Conservation (phyloP, 2,329 filamentous ascomycete genomes). For the Aspergillus tamarii region DNA sequence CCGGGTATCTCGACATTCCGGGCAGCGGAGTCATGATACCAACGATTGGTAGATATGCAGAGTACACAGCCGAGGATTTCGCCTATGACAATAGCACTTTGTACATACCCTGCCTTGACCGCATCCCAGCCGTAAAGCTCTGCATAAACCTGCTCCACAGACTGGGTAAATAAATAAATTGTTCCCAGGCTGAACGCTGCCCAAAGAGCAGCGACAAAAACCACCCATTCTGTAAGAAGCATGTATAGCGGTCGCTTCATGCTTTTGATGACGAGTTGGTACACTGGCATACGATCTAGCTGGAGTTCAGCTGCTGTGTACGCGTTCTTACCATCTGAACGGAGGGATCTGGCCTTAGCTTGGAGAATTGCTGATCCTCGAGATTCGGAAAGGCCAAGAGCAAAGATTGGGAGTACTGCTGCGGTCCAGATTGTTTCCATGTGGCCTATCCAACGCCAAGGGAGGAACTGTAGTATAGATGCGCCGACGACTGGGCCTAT, state of each 20-base stretch:
- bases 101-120: slow-evolving; percentile 40
- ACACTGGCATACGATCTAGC: slow-evolving; percentile 38
- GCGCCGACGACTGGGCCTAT: slow-evolving; percentile 50
- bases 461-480: slow-evolving; percentile 32
- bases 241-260: slow-evolving; percentile 40
- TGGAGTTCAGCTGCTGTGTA: slow-evolving; percentile 43
- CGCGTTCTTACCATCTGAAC: slow-evolving; percentile 33
- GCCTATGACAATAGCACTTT: slow-evolving; percentile 46
- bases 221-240: slow-evolving; percentile 46
- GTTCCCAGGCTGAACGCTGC: slow-evolving; percentile 47
- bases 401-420: slow-evolving; percentile 41
- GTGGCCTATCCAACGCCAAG: slow-evolving; percentile 45
- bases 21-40: slow-evolving; percentile 30
- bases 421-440: slow-evolving; percentile 45
- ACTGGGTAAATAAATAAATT: slow-evolving; percentile 47
- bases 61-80: slow-evolving; percentile 42
- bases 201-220: slow-evolving; percentile 48
- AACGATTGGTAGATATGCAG: slow-evolving; percentile 32
- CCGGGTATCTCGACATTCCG: slow-evolving; percentile 44
- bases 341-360: slow-evolving; percentile 38
- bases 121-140: slow-evolving; percentile 30
- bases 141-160: slow-evolving; percentile 46
- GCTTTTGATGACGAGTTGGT: slow-evolving; percentile 35
- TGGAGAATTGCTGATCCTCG: slow-evolving; percentile 44
- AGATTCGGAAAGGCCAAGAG: slow-evolving; percentile 44